Evolutionary conservation across 2,329 filamentous ascomycete genomes (phyloP), one percentile per base, ranked within the genome.

Genomic region (Fusarium denticulatum): DNA sequence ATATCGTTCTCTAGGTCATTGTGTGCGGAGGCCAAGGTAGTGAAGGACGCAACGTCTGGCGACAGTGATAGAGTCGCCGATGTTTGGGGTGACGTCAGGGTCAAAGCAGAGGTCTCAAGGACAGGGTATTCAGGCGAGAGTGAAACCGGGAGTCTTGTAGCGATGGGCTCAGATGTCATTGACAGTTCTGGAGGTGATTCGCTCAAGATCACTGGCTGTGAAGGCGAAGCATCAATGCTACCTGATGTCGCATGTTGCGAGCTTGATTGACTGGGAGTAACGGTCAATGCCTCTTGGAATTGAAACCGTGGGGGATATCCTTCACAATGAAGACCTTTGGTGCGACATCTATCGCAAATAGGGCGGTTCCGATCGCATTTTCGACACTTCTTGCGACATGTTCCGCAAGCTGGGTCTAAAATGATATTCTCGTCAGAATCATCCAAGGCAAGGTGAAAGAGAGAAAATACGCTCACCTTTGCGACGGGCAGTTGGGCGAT

Each of bases 361-460:
- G 79, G 79, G 3, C 79, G 76, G 34, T 74, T 73, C 12, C 79
- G 73, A 40, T 80, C 79, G 53, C 79, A 80, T 62, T 79, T 80
- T n/a, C 79, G 78, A 43, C 79, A 80, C 60, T 80, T 80, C 34
- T 76, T 80, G 43, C 79, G 77, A 46, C 79, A 80, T 7, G 79
- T 80, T 3, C 79, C 79, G 37, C 79, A 80, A 1, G 79, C 79
- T 26, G 78, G 79, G 40, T 80, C 79, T 80, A 2, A 10, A 36
- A 36, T 15, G 9, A 36, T 18, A 18, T 16, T 18, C 16, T 36
- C 3, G 34, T 36, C 15, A 36, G 34, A 10, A 36, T 18, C 9
- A 2, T 13, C 6, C 7, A 6, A 9, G 6, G n/a, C 14, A 16
- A 8, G 3, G 18, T 20, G 5, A 5, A 7, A 6, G 1, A 11